Conservation (phyloP, 2,329 filamentous ascomycete species). For the Zasmidium cellare region DNA sequence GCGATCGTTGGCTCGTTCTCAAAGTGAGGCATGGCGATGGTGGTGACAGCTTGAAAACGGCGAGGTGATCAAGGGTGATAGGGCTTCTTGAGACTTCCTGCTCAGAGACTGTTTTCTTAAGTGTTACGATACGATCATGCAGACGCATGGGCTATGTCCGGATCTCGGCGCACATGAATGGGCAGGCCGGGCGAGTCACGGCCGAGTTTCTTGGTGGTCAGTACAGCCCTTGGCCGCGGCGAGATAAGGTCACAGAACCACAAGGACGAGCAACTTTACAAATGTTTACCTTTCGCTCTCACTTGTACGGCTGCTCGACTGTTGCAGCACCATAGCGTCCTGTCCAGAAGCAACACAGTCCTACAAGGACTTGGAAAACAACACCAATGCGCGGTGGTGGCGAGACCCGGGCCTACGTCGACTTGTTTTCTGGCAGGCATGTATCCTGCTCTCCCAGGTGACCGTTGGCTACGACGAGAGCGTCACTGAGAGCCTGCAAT, state of each 20-base stretch:
- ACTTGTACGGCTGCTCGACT: background rate
- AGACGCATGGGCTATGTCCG: too few relatives aligned
- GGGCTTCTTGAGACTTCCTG: too few relatives aligned
- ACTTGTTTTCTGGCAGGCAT: slow-evolving; percentile 4
- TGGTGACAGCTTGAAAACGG: too few relatives aligned
- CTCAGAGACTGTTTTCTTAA: too few relatives aligned
- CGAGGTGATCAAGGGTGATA: too few relatives aligned
- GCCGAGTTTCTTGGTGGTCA: background rate
- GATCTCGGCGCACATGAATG: background rate
- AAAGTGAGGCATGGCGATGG: slow-evolving; percentile 5
- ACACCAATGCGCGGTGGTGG: slow-evolving; percentile 21
- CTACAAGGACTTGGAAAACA: slow-evolving; percentile 21
- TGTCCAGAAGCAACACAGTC: background rate
- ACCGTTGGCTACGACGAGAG: slow-evolving; percentile 12
- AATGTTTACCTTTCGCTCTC: background rate
- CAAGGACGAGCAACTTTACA: background rate
- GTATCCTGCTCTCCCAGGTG: slow-evolving; percentile 10
- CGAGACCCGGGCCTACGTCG: slow-evolving; percentile 20
- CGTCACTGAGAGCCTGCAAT: slow-evolving; percentile 7
- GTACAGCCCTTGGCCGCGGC: background rate
- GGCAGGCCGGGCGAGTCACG: background rate
- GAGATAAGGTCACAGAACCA: background rate
- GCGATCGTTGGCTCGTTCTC: slow-evolving; percentile 7
- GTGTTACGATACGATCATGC: too few relatives aligned
- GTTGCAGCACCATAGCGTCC: background rate